Evolutionary conservation across 1,284 basidiomycete genomes (phyloP).

Genomic region (Xerocomus nothofagi): DNA sequence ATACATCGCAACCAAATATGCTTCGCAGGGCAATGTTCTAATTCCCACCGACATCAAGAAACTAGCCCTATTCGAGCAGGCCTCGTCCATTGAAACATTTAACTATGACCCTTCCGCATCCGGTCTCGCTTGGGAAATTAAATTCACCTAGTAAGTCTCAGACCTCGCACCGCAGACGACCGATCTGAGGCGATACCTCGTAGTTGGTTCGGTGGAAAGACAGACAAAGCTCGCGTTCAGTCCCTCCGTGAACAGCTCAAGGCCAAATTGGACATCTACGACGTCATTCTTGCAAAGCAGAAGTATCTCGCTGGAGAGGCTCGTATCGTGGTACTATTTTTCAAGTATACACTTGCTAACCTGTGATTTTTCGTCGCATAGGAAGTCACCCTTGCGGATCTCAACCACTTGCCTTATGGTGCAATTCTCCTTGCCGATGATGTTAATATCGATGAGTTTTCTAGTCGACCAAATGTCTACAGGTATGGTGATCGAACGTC

Average conservation of each 20-base stretch:
- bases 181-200: not conserved
- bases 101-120: slow-evolving; percentile 41
- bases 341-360: not conserved
- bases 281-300: slow-evolving; percentile 44
- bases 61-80: slow-evolving; percentile 46
- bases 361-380: slow-evolving; percentile 12
- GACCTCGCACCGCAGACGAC: too few relatives aligned
- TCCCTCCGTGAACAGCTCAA: slow-evolving; percentile 29
- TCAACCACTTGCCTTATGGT: slow-evolving; percentile 53
- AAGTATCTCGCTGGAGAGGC: slow-evolving; percentile 48
- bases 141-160: slow-evolving; percentile 8
- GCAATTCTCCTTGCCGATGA: slow-evolving; percentile 20
- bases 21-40: slow-evolving; percentile 24
- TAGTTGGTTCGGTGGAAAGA: slow-evolving; percentile 18
- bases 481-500: slow-evolving; percentile 26
- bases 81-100: slow-evolving; percentile 40
- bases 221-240: slow-evolving; percentile 32
- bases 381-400: slow-evolving; percentile 51
- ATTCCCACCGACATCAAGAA: slow-evolving; percentile 36
- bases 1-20: slow-evolving; percentile 42
- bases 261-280: slow-evolving; percentile 42
- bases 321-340: slow-evolving; percentile 9
- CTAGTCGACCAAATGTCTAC: slow-evolving; percentile 37
- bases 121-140: slow-evolving; percentile 35
- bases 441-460: slow-evolving; percentile 34